phyloP scores from a whole-genome alignment of 2,329 filamentous ascomycete species.

The Blumeria hordei region DNA sequence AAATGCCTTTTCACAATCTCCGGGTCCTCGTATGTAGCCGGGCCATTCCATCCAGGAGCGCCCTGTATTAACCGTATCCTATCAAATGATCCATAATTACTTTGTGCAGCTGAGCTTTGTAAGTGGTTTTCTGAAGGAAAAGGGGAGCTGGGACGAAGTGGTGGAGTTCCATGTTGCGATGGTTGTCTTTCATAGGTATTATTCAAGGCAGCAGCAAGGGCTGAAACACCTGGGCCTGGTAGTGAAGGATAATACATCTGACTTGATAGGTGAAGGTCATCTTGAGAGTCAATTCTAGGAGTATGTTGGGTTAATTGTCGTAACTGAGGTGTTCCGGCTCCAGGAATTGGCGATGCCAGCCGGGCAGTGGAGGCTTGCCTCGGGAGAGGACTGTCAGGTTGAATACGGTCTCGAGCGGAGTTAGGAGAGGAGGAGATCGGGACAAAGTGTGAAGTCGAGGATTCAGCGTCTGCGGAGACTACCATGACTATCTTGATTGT shows the following conservation, averaged over 20 bases:
- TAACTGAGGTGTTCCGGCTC: slow-evolving; percentile 22
- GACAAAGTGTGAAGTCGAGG: slow-evolving; percentile 14
- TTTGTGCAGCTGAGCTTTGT: slow-evolving; percentile 25
- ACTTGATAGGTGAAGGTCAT: slow-evolving; percentile 36
- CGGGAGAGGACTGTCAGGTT: slow-evolving; percentile 23
- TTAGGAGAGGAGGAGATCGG: slow-evolving; percentile 24
- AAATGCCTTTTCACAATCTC: slow-evolving; percentile 80
- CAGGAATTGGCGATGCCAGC: slow-evolving; percentile 30
- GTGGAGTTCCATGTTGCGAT: slow-evolving; percentile 43
- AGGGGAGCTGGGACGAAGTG: slow-evolving; percentile 33
- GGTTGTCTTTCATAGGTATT: slow-evolving; percentile 47
- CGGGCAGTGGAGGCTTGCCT: slow-evolving; percentile 36
- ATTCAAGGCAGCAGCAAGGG: slow-evolving; percentile 67
- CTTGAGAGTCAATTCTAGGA: slow-evolving; percentile 16
- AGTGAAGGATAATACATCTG: slow-evolving; percentile 30
- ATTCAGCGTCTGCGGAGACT: slow-evolving; percentile 14
- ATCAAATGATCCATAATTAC: slow-evolving; percentile 72
- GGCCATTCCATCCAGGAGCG: slow-evolving; percentile 19
- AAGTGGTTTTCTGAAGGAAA: slow-evolving; percentile 20
- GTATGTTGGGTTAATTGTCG: slow-evolving; percentile 24
- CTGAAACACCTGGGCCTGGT: slow-evolving; percentile 62
- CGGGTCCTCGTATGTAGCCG: slow-evolving; percentile 56
- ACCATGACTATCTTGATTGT: slow-evolving; percentile 6
- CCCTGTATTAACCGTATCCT: slow-evolving; percentile 26
- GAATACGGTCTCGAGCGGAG: slow-evolving; percentile 16